Evolutionary conservation across 176 grass and related monocot genomes (phyloP), one percentile per base, ranked within the genome.

Genomic region (Elaeis guineensis): DNA sequence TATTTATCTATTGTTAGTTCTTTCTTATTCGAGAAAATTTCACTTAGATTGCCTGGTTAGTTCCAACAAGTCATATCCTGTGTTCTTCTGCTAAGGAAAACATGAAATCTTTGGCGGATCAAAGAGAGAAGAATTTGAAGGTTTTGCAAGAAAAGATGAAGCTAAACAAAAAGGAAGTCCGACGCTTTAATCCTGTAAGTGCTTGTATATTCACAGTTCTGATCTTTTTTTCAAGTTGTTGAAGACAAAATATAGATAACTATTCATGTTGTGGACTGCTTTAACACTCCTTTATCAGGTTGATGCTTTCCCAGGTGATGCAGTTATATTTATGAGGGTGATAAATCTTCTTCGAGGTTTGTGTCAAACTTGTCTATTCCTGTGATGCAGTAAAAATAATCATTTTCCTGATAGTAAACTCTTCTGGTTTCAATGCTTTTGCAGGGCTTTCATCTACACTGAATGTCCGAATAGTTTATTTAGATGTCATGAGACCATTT

Each of bases 331-430:
- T 66, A 75, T 28, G 61, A 88, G 87, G 75, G 93, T 97, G 49
- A 63, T 97, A 58, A 92, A 97, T 92, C 93, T 97, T 89, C 93
- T 97, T 78, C 85, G 86, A 91, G 93, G 93, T 97, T 70, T 76
- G 18, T 35, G 51, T 66, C 73, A 61, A 1, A 73, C 17, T 72
- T 63, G 1, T 69, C 55, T 56, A 14, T 56, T 56, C 19, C 28
- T 39, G 5, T 16, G 18, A 55, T 21, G 52, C 21, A 55, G 5
- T 15, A 29, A 61, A 30, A 17, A 4, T 32, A 22, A 39, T 68
- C 4, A 3, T 20, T 20, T 22, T 58, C 48, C 24, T 62, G 17
- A 73, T 72, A 21, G 65, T 66, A n/a, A 24, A 55, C 75, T 54
- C 18, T 60, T 64, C 66, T 44, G 11, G 28, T 29, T 53, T 65